Evolutionary conservation across 306 rosid species (phyloP), one percentile per base, ranked within the genome.

Genomic region (Senna tora): DNA sequence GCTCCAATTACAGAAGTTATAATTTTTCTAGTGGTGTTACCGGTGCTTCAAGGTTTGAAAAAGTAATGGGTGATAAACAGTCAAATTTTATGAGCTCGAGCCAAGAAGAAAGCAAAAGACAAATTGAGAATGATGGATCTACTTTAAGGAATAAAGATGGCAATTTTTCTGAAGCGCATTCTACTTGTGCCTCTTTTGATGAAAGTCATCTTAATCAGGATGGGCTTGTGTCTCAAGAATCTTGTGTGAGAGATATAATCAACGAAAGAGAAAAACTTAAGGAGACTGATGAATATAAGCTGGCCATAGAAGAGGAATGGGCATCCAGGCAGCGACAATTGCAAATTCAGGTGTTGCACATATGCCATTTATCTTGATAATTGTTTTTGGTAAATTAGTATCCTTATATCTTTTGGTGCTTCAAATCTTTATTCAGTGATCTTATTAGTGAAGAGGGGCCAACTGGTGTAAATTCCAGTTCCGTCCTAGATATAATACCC

Each of bases 251-350:
- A 50, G 73, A 77, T 82, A 70, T 91, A 71, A 82, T 94, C 69
- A 86, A 75, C 70, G 87, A 81, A 43, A 88, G 91, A 73, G 97
- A 94, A 83, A 89, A 77, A 85, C 85, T 82, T 33, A 94, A 94
- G 87, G 96, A 85, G 58, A 91, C 96, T 39, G 93, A 87, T 77
- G 97, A 89, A 77, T 94, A 89, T 83, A 94, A 82, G 75, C 86
- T 57, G 78, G 96, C 91, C 45, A 74, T 76, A 30, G 97, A 91
- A 73, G 96, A 84, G 79, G 99, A 94, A 81, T 85, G 90, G 97
- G 91, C 88, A 42, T 72, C 97, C 66, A 85, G 99, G 85, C 90
- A 92, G 77, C 82, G n/a, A 65, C 90, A 84, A 75, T 67, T 94
- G 77, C 87, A 69, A 85, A 77, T 85, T 86, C 99, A 94, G 99